A percentile compares a stretch with the other conserved stretches of the same genome.
Conservation (phyloP, 495 filamentous ascomycete genomes). For the Hyaloscypha bicolor region DNA sequence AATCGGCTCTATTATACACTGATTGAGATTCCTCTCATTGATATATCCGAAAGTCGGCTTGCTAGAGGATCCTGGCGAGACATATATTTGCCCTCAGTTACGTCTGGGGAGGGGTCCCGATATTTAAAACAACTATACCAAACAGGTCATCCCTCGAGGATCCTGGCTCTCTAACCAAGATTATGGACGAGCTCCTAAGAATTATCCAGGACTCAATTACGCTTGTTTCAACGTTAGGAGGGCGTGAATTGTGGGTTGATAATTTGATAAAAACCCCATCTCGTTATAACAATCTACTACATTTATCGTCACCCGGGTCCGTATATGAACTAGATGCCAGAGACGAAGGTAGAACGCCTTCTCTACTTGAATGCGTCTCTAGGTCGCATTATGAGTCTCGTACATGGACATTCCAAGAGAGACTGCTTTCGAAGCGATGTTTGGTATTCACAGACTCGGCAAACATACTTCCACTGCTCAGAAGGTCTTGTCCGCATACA, state of each 20-base stretch:
- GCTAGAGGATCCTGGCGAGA: conserved; percentile 1
- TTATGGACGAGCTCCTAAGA: background rate
- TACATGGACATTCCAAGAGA: background rate
- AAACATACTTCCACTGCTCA: background rate
- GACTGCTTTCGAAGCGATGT: conserved; percentile 3
- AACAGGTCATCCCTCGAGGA: background rate
- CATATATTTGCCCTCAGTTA: background rate
- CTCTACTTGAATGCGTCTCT: background rate
- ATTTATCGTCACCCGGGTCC: background rate
- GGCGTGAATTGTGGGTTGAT: background rate
- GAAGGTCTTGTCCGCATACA: background rate
- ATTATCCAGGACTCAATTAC: conserved; percentile 1
- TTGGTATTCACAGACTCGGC: background rate
- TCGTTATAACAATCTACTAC: background rate
- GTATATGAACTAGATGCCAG: background rate
- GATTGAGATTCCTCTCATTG: background rate
- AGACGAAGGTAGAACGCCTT: background rate
- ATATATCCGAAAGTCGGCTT: background rate
- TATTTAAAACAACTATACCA: background rate
- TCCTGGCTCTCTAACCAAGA: background rate
- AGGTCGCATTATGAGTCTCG: background rate
- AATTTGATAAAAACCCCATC: background rate
- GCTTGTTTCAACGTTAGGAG: background rate
- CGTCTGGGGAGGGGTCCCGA: background rate
- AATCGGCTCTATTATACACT: background rate